These are phyloP conservation scores for Miscanthus lutarioriparius DNA, from an alignment of 176 grass and related monocot species.

Conservation along the genomic window DNA sequence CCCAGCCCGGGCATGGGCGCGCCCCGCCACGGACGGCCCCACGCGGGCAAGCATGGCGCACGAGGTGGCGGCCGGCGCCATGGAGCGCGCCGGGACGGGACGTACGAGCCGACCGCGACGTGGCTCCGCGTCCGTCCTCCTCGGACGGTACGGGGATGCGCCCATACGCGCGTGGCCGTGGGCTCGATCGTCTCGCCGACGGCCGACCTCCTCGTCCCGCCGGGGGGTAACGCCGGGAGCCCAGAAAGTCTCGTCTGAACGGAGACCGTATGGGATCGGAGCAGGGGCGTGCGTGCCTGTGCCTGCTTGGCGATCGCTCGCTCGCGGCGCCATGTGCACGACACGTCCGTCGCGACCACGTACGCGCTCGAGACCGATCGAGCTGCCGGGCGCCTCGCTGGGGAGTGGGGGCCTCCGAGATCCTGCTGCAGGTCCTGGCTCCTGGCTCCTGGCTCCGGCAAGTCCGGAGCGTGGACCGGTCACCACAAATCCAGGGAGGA, in stretches of 20 bases:
- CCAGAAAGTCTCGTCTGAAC: not conserved
- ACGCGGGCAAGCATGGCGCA: not conserved
- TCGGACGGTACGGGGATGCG: not conserved
- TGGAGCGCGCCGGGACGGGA: not conserved
- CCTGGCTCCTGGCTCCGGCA: not conserved
- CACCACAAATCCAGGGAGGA: too few relatives aligned
- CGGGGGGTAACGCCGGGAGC: not conserved
- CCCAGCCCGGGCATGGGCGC: not conserved
- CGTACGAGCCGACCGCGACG: slow-evolving; percentile 21
- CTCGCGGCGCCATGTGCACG: not conserved
- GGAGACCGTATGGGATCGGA: not conserved
- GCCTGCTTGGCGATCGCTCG: not conserved
- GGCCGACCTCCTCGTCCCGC: not conserved
- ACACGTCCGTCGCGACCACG: not conserved
- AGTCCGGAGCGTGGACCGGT: not conserved
- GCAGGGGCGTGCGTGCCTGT: not conserved
- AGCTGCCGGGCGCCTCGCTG: not conserved
- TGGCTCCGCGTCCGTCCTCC: not conserved
- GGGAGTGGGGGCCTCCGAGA: not conserved
- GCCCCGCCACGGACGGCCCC: not conserved
- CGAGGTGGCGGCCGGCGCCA: not conserved
- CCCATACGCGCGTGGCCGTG: not conserved
- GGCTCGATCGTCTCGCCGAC: not conserved
- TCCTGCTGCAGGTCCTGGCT: not conserved
- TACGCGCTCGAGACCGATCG: not conserved